Evolutionary conservation across 2,329 filamentous ascomycete species (phyloP), one percentile per base, ranked within the genome.

Genomic region (Huntiella moniliformis): DNA sequence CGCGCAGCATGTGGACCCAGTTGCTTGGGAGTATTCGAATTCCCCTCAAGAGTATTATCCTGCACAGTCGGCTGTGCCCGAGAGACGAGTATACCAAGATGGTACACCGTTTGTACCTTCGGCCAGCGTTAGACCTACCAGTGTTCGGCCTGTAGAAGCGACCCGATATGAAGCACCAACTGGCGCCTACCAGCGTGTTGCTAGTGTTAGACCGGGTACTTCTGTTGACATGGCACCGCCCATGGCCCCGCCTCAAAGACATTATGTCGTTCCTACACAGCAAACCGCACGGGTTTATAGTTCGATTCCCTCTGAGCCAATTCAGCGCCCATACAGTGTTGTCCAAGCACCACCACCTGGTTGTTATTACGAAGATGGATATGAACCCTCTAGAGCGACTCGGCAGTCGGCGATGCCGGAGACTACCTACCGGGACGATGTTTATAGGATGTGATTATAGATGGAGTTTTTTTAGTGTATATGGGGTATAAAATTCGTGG

Each of bases 1-100:
- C 16, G 77, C 77, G 8, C 73, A 79, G 50, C 70, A 75, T 2
- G 78, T 13, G 22, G 28, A 44, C 61, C 36, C 13, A 38, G 31
- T 13, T 16, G 22, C 67, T 65, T 18, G 55, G 68, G 5, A 68
- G 73, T 43, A 59, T 63, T 31, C 68, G 16, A 41, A 18, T 10
- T 33, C 40, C 22, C 28, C 63, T 3, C 60, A 61, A 45, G 69
- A 71, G 7, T 73, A 70, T 52, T 56, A 68, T 16, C 65, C 67
- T 44, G 59, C 68, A n/a, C 62, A 69, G 51, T 56, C 57, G 8
- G 56, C 59, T n/a, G 53, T 58, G 5, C 64, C 65, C 16, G 58
- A 63, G 40, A 59, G 63, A 36, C 56, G 62, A 45, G 55, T 63
- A 17, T 67, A 71, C 22, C 70, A 70, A 13, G 52, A 61, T 2